Base-by-base conservation (phyloP, 192 early-diverging fungal species). In the Dimargaris cristalligena region DNA sequence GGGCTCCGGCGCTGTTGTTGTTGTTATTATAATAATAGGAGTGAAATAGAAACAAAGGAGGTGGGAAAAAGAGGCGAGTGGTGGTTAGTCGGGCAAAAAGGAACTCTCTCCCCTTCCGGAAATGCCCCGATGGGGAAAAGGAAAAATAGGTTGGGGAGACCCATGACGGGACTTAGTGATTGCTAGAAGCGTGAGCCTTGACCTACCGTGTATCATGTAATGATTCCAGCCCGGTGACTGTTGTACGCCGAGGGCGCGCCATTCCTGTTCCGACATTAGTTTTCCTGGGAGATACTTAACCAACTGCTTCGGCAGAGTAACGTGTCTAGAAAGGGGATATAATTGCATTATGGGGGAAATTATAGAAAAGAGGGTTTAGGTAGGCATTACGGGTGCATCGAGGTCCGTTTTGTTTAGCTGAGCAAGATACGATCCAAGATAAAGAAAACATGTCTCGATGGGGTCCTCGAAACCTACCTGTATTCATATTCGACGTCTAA, bases 171-270 rank as follows among this genome's bases (percentile, higher is more conserved):
- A 18, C 46, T 47, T 47, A 25, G 25, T 3, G 1, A 47, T 47
- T 47, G n/a, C 46, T 6, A 47, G 2, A 47, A 2, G 3, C 2
- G 25, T 22, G n/a, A 44, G 44, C 11, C 11, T 14, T 44, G 11
- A 11, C 52, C 33, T 54, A 54, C 59, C 60, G 50, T 66, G 65
- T n/a, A 66, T 45, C 61, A 66, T 55, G 52, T 66, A 66, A 50
- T 66, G 65, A 47, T 58, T 44, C 65, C 65, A 57, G 14, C 52
- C 52, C 20, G 52, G 52, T 18, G 52, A 63, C 52, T 64, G 63
- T 38, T 64, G 63, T 16, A 64, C 57, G 26, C 63, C 63, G 29
- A 66, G 56, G 16, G 52, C 44, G 31, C 65, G 44, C 65, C 65
- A 66, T 29, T 66, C 65, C 18, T 52, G 22, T 34, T 66, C 65